Conservation (phyloP, 805 yeast species). For the Sugiyamaella valdiviana region DNA sequence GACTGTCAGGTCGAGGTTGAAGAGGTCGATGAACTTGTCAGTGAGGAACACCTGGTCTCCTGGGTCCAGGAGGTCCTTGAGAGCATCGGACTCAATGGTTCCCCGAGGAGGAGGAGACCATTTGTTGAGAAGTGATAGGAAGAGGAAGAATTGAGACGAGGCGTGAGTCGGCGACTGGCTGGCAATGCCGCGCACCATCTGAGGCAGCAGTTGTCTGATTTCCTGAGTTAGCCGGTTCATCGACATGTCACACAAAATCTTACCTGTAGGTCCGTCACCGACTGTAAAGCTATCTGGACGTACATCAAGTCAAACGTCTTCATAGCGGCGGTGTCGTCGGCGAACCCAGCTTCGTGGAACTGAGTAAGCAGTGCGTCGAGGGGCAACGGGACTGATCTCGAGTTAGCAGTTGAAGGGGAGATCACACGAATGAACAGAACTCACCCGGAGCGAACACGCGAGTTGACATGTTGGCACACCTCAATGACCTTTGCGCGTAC, state of each 20-base stretch:
- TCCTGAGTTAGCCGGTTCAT: background rate
- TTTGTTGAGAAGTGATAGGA: constrained; percentile 46
- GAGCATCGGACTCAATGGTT: constrained; percentile 36
- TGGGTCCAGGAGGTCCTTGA: constrained; percentile 32
- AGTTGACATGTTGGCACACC: constrained; percentile 59
- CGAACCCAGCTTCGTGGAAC: constrained; percentile 48
- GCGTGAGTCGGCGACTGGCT: constrained; percentile 33
- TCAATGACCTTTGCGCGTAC: constrained; percentile 66
- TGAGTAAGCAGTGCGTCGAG: constrained; percentile 56
- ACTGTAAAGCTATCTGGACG: constrained; percentile 59
- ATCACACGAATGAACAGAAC: constrained; percentile 10
- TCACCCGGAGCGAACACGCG: constrained; percentile 49
- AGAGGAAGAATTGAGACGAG: constrained; percentile 52
- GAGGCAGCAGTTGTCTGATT: constrained; percentile 40
- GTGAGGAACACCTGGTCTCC: constrained; percentile 44
- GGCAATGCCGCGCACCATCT: constrained; percentile 43
- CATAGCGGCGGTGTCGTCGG: constrained; percentile 14
- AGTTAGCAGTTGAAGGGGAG: background rate
- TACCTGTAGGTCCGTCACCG: constrained; percentile 37
- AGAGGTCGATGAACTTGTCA: constrained; percentile 46
- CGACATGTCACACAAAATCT: background rate
- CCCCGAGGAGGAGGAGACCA: constrained; percentile 50
- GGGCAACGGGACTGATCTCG: constrained; percentile 50
- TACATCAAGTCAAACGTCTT: constrained; percentile 42
- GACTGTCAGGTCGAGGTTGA: constrained; percentile 37